A percentile compares a stretch with the other conserved stretches of the same genome.
Conservation (phyloP, 495 filamentous ascomycete species). For the Bathelium albidoporum region DNA sequence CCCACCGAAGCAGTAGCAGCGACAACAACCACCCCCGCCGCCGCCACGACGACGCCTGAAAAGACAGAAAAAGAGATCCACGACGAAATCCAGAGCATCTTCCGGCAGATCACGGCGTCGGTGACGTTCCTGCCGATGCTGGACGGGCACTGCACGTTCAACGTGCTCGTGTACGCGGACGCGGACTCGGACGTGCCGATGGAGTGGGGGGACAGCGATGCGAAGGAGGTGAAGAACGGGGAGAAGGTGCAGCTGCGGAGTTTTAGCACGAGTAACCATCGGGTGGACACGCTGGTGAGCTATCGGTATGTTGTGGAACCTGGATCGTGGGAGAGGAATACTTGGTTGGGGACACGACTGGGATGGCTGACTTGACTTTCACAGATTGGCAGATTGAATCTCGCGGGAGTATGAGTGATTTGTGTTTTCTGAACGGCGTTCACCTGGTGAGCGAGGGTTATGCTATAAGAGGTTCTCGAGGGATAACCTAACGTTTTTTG, state of each 20-base stretch:
- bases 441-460: neutral
- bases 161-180: constrained; percentile 95
- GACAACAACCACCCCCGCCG: constrained; percentile 16
- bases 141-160: constrained; percentile 91
- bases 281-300: constrained; percentile 88
- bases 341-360: neutral
- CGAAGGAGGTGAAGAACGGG: constrained; percentile 91
- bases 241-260: constrained; percentile 93
- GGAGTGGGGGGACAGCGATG: constrained; percentile 97
- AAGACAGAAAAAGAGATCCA: constrained; percentile 93
- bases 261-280: constrained; percentile 88
- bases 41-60: constrained; percentile 33
- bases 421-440: neutral
- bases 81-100: constrained; percentile 86
- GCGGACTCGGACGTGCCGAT: constrained; percentile 93
- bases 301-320: constrained; percentile 45
- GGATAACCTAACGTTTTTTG: too few species aligned
- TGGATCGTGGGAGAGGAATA: neutral
- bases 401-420: neutral
- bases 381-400: neutral
- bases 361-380: neutral
- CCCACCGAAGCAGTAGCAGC: constrained; percentile 22
- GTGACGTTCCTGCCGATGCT: constrained; percentile 95
- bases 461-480: neutral
- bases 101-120: constrained; percentile 94